Base-by-base conservation (phyloP, 257 asterid genomes). In the Sherardia arvensis region DNA sequence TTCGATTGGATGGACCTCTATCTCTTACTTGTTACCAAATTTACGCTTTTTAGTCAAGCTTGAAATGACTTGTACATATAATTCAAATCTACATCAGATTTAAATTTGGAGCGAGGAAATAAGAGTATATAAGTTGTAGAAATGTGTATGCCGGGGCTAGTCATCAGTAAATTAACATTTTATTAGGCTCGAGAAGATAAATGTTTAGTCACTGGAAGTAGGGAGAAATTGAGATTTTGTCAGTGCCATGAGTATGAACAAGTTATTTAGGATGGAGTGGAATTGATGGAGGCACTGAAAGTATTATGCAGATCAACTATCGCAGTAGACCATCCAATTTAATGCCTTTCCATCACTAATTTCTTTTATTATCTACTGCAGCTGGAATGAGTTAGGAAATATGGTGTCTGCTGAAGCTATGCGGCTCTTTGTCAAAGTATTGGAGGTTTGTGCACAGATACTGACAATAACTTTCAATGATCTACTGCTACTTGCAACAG, bases 351-450 rank as follows among this genome's bases (percentile, higher is more conserved):
- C 33, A 53, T 28, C 36, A 27, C 40, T 29, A 28, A 25, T 17
- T 45, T 12, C 27, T 23, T 63, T 38, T 1, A 28, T 36, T 29
- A n/a, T 30, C 59, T 64, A 51, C 59, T 69, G 75, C 81, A 92
- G 98, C 80, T 92, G 99, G 99, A 81, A 79, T 74, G 94, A 84
- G 69, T 91, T 92, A 67, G 97, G 93, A 68, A 87, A 82, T 78
- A 87, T 92, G 97, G 83, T 81, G 55, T 79, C 95, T 56, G 80
- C 90, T 12, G 97, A 92, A 80, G 99, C 99, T 60, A 92, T 92
- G 99, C 97, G 99, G 60, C 93, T 92, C 43, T 92, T 92, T 81
- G 97, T 89, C 68, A 92, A 92, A 84, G 83, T 92, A 76, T 78
- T 92, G 77, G 99, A 92, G 99, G 99, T 92, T 43, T 21, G 76